phyloP scores from a whole-genome alignment of 75 land plant genomes.

The Chamaecyparis obtusa region DNA sequence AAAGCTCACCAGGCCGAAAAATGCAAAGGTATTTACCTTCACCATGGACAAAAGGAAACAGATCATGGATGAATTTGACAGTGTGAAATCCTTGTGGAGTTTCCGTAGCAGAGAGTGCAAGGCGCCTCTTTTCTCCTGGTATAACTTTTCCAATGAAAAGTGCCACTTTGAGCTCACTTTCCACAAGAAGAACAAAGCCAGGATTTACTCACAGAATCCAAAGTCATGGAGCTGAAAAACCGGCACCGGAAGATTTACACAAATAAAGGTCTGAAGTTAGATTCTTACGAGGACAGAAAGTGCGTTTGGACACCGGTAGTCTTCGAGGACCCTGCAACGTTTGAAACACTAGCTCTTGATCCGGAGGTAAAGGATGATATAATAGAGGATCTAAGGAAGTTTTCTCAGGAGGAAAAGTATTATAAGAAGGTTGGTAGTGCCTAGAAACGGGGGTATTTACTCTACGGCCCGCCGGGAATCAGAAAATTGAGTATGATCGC shows the following conservation, averaged over 20 bases:
- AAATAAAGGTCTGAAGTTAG: not conserved
- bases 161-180: constrained; percentile 36
- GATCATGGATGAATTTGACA: no score
- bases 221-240: no score
- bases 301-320: no score
- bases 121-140: not conserved
- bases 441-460: no score
- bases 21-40: no score
- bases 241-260: not conserved
- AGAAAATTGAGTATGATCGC: no score
- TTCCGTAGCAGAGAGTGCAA: constrained; percentile 4
- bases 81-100: constrained; percentile 16
- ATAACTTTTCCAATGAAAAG: constrained; percentile 16
- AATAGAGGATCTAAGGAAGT: constrained; percentile 42
- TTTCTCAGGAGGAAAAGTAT: constrained; percentile 23
- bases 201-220: constrained; percentile 5
- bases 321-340: no score
- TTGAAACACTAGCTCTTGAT: constrained; percentile 13
- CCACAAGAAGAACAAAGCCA: constrained; percentile 11
- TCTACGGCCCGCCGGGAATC: no score
- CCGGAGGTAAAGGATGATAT: constrained; percentile 49
- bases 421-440: constrained; percentile 15
- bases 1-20: constrained; percentile 4
- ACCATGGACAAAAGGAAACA: no score
- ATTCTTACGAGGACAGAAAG: no score